Evolutionary conservation across 2,329 filamentous ascomycete species (phyloP).

Genomic region (Ascochyta lentis): DNA sequence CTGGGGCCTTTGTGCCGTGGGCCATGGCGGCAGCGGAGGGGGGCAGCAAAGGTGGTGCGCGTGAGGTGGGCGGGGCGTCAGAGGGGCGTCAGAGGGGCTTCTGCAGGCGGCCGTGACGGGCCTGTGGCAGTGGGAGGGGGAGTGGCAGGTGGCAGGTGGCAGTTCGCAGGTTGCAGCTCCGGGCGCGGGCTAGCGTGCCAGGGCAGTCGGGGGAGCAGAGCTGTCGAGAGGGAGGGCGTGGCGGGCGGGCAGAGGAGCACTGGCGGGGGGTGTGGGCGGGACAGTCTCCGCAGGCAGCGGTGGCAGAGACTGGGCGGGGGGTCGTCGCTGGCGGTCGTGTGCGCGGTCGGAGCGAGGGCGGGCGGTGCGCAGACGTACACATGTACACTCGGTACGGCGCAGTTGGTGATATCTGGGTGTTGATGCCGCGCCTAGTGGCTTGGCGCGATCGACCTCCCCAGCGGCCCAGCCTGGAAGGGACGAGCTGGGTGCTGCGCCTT

Average conservation of each 20-base stretch:
- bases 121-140: too few species aligned
- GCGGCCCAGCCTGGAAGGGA: background rate
- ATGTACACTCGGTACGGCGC: background rate
- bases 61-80: background rate
- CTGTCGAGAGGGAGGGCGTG: constrained; percentile 17
- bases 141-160: too few species aligned
- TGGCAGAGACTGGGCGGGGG: constrained; percentile 10
- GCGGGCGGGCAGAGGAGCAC: constrained; percentile 23
- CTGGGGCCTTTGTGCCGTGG: constrained; percentile 10
- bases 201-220: constrained; percentile 19
- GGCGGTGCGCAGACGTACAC: background rate
- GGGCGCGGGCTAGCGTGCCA: constrained; percentile 14
- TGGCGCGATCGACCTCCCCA: background rate
- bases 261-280: constrained; percentile 6
- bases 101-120: constrained; percentile 7
- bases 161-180: constrained; percentile 16
- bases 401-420: background rate
- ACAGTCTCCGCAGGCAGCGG: constrained; percentile 9
- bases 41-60: background rate
- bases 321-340: constrained; percentile 17
- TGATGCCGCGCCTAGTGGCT: constrained; percentile 3
- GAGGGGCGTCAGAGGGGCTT: constrained; percentile 16
- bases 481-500: background rate
- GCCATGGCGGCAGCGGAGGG: constrained; percentile 9
- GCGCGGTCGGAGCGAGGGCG: constrained; percentile 11